Percentiles rank a stretch among this genome's conserved stretches.
Evolutionary conservation across 1,284 basidiomycete species (phyloP).

Genomic region (Moesziomyces sp.): DNA sequence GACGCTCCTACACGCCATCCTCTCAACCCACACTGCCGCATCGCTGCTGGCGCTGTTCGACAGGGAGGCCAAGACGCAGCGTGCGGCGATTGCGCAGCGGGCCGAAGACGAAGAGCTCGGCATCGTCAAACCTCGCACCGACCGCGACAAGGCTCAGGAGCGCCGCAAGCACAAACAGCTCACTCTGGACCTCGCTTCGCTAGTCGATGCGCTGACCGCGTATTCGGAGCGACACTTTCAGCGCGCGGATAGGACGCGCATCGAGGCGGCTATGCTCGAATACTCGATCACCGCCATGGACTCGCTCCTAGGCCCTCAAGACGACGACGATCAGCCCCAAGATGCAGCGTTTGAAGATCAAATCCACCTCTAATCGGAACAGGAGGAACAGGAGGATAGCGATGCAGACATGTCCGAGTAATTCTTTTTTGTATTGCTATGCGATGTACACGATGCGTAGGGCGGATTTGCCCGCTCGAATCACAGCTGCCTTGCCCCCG

Average conservation of each 20-base stretch:
- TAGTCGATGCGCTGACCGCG: conserved; percentile 86
- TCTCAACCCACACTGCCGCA: conserved; percentile 79
- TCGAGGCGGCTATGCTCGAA: conserved; percentile 93
- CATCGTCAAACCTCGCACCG: conserved; percentile 3
- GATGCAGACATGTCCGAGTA: conserved; percentile 26
- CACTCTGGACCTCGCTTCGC: conserved; percentile 72
- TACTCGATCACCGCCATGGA: conserved; percentile 94
- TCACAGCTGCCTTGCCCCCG: conserved; percentile 6
- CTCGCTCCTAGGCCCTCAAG: conserved; percentile 57
- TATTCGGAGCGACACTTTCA: conserved; percentile 92
- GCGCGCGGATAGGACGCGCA: conserved; percentile 84
- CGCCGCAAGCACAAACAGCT: conserved; percentile 67
- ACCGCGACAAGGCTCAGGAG: conserved; percentile 15
- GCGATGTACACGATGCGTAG: conserved; percentile 6
- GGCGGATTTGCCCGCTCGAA: conserved; percentile 23
- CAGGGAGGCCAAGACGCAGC: conserved; percentile 5
- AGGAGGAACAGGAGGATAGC: neutral
- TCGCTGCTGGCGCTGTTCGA: conserved; percentile 80
- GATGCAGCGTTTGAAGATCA: conserved; percentile 24
- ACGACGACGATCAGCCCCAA: conserved; percentile 7
- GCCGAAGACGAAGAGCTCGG: conserved; percentile 35
- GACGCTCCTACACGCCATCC: conserved; percentile 81
- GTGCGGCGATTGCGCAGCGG: conserved; percentile 10
- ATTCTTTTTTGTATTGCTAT: too few relatives aligned
- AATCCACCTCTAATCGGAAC: neutral